These are phyloP conservation scores for Glutinoglossum americanum DNA, from an alignment of 495 filamentous ascomycete species.

Conservation along the genomic window DNA sequence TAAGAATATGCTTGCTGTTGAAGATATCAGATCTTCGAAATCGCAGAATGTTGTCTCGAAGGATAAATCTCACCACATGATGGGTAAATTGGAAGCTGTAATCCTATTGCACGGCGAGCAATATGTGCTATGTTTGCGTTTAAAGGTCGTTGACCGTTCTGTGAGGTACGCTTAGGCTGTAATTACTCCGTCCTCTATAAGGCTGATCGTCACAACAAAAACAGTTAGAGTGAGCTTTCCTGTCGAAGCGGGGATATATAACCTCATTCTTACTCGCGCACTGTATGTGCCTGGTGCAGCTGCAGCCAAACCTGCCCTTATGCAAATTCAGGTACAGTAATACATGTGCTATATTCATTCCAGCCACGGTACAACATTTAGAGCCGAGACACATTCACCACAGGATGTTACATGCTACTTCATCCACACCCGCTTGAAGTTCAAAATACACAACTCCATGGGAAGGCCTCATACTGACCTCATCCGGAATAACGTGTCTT, in stretches of 20 bases:
- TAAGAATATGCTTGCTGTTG: constrained; percentile 80
- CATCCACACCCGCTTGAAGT: background rate
- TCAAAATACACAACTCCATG: background rate
- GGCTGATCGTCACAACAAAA: no score
- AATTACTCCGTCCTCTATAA: no score
- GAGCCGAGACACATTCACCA: background rate
- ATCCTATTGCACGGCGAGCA: no score
- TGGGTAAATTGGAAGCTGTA: background rate
- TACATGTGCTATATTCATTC: background rate
- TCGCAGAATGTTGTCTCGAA: background rate
- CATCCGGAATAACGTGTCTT: background rate
- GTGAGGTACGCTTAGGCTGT: no score
- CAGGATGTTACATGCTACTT: background rate
- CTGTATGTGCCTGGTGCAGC: no score
- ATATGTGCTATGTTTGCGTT: no score
- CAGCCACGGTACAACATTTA: background rate
- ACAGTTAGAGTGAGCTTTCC: background rate
- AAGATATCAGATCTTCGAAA: background rate
- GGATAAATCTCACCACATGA: background rate
- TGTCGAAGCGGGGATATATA: no score
- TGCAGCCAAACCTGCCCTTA: no score
- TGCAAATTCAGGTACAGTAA: background rate
- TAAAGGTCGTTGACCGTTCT: no score
- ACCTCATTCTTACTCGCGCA: no score
- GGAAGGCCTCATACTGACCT: background rate